Percentiles rank a stretch among this genome's conserved stretches.
Conservation (phyloP, 495 filamentous ascomycete genomes). For the Aspergillus olivimuriae region DNA sequence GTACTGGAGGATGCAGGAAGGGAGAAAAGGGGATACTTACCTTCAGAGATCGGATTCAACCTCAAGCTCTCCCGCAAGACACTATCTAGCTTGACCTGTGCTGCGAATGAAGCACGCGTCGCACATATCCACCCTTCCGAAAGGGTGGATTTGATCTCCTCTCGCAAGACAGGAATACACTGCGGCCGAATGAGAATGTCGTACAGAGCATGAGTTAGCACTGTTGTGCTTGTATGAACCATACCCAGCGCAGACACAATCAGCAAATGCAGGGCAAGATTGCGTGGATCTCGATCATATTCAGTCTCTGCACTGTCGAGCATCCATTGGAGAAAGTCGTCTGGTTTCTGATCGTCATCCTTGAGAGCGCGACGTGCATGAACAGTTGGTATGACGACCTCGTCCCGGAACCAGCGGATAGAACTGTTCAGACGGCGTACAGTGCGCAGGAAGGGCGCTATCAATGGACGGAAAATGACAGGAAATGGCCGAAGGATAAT, state of each 20-base stretch:
- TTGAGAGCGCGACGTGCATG: slow-evolving; percentile 16
- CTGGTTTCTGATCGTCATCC: slow-evolving; percentile 20
- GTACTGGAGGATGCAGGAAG: background rate
- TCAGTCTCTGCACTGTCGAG: slow-evolving; percentile 25
- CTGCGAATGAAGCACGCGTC: slow-evolving; percentile 13
- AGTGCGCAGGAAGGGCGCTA: slow-evolving; percentile 25
- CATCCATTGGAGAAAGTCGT: slow-evolving; percentile 38
- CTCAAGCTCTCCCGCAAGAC: slow-evolving; percentile 34
- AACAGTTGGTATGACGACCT: slow-evolving; percentile 29
- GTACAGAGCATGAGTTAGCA: slow-evolving; percentile 28
- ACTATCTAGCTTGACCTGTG: slow-evolving; percentile 25
- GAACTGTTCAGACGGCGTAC: slow-evolving; percentile 19
- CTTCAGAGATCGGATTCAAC: slow-evolving; percentile 27
- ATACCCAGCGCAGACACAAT: slow-evolving; percentile 24
- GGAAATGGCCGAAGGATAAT: slow-evolving; percentile 29
- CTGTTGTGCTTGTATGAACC: slow-evolving; percentile 28
- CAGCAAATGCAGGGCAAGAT: slow-evolving; percentile 24
- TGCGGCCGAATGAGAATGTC: slow-evolving; percentile 27
- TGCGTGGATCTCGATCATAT: slow-evolving; percentile 16
- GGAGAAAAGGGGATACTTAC: slow-evolving; percentile 9
- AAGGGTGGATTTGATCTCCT: slow-evolving; percentile 22
- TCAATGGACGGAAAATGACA: slow-evolving; percentile 26
- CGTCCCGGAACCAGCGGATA: slow-evolving; percentile 16
- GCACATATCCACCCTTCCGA: slow-evolving; percentile 19
- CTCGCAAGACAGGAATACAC: slow-evolving; percentile 22